A percentile compares a stretch with the other conserved stretches of the same genome.
Conservation (phyloP, 1,139 yeast genomes). For the Suhomyces maxii region DNA sequence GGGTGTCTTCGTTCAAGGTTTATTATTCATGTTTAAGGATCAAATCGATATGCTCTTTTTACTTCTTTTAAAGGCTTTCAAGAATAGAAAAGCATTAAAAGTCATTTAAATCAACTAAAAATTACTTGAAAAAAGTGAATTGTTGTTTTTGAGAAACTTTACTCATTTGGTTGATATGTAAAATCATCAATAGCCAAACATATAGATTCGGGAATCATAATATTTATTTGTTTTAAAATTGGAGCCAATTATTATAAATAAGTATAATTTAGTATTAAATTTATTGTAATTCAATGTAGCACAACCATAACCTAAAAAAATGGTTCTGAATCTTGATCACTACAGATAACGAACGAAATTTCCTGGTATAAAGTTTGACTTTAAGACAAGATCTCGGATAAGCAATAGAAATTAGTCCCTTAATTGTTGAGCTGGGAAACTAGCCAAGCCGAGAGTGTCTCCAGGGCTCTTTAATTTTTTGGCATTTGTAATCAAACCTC, state of each 20-base stretch:
- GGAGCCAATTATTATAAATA: no score
- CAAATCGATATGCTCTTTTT: constrained; percentile 53
- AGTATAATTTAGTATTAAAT: no score
- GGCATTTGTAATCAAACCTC: not conserved
- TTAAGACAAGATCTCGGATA: no score
- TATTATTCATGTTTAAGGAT: constrained; percentile 80
- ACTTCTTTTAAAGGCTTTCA: constrained; percentile 28
- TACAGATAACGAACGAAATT: no score
- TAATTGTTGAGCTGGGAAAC: no score
- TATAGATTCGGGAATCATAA: not conserved
- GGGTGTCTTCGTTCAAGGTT: constrained; percentile 84
- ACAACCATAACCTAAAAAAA: not conserved
- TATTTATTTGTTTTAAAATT: not conserved
- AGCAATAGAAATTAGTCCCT: no score
- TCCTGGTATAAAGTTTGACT: no score
- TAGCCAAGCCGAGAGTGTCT: no score
- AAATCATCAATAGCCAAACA: not conserved
- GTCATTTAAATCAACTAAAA: not conserved
- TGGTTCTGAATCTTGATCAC: not conserved
- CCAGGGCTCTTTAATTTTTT: not conserved
- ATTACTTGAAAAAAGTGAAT: no score
- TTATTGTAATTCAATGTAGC: no score
- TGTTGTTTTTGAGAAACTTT: no score
- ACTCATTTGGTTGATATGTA: not conserved
- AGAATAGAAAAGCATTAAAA: constrained; percentile 6